A percentile compares a stretch with the other conserved stretches of the same genome.
These are phyloP conservation scores for Mucor circinelloides DNA, from an alignment of 371 early-diverging fungal species.

Conservation along the genomic window DNA sequence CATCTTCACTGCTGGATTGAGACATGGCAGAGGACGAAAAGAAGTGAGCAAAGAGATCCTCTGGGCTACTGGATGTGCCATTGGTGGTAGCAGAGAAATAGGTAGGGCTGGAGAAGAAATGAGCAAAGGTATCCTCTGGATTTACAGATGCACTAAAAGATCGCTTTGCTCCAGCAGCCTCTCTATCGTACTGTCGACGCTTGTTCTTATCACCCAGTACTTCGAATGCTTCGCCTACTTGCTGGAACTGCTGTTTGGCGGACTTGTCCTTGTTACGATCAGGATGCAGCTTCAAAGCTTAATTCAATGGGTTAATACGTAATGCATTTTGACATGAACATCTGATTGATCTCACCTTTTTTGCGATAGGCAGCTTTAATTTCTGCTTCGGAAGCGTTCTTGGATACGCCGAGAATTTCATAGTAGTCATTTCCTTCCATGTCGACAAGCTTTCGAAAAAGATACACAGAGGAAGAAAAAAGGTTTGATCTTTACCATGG, in stretches of 20 bases:
- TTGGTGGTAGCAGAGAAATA: neutral
- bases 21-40: neutral
- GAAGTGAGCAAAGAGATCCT: neutral
- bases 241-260: constrained; percentile 35
- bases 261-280: constrained; percentile 51
- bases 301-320: neutral
- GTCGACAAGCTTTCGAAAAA: neutral
- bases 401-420: constrained; percentile 82
- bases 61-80: neutral
- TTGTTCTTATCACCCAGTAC: constrained; percentile 90
- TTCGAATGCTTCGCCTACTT: constrained; percentile 94
- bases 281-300: constrained; percentile 54
- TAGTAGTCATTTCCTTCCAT: constrained; percentile 73
- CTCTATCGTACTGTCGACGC: constrained; percentile 8
- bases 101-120: constrained; percentile 66
- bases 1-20: constrained; percentile 1
- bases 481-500: neutral
- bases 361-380: constrained; percentile 94
- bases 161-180: neutral
- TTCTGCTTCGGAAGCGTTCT: constrained; percentile 80
- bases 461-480: neutral
- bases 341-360: constrained; percentile 51
- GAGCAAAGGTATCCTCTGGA: constrained; percentile 88
- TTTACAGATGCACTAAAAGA: constrained; percentile 27
- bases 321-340: neutral